Base-by-base conservation (phyloP, 116 monocot genomes). In the Dioscorea cayenensis region DNA sequence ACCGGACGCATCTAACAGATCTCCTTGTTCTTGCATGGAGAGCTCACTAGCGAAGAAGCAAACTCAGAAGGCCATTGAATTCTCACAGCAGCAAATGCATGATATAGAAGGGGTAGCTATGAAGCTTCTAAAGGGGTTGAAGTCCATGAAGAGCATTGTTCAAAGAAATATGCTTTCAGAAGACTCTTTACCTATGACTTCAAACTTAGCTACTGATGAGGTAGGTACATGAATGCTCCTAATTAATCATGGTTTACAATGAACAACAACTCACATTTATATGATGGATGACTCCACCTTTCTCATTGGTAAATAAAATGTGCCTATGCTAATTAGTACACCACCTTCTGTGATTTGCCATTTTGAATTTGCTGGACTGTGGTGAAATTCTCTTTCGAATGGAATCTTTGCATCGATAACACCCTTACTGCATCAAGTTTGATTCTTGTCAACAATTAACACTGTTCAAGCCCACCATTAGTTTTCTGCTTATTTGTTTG, bases 11-110 rank as follows among this genome's bases (percentile, higher is more conserved):
- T 35, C 65, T 48, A 36, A 32, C 58, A 49, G 21, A 63, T 50
- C 65, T 4, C 27, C 70, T 55, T 79, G 63, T 76, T 43, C 69
- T 75, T 77, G 71, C 27, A 73, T 29, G 68, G 73, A 69, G 60
- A 60, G 14, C 43, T 70, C 81, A 55, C 38, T 69, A 22, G 32
- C 69, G 18, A 49, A 63, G n/a, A 72, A 76, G 55, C 78, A 81
- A 25, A 75, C 75, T 11, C 72, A 87, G 74, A 79, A 86, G 62
- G 90, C 80, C 21, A 69, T 87, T 18, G 77, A 69, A 48, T 87
- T 90, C 67, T 87, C 90, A 60, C 87, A 81, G 27, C 38, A 73
- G 60, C 90, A 87, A 66, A 90, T 90, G 87, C 79, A 49, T 32
- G 86, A 84, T 68, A 68, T 84, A 10, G 82, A 78, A 32, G 71